Evolutionary conservation across 345 rosid genomes (phyloP).

Genomic region (Angophora floribunda): DNA sequence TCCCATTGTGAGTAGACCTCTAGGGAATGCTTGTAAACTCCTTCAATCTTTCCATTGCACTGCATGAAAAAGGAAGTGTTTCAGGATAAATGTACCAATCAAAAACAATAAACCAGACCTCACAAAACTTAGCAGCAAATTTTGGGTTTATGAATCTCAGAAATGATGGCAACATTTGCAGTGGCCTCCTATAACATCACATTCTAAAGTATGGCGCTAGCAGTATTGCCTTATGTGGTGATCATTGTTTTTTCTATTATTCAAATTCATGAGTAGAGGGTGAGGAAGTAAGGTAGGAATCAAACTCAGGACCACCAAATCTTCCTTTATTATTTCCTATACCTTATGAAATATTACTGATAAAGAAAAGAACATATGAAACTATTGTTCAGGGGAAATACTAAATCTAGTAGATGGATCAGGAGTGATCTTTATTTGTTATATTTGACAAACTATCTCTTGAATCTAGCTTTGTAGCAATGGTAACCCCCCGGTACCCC

Average conservation of each 20-base stretch:
- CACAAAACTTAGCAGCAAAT: background rate
- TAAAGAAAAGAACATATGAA: background rate
- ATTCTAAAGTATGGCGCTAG: background rate
- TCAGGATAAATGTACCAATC: too few relatives aligned
- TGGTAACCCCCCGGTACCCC: background rate
- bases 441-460: background rate
- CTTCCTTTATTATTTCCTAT: background rate
- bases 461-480: background rate
- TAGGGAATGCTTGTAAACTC: background rate
- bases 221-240: background rate
- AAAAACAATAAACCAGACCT: background rate
- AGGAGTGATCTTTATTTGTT: background rate
- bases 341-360: background rate
- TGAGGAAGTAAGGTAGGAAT: background rate
- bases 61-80: constrained; percentile 8
- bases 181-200: background rate
- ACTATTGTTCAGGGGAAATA: background rate
- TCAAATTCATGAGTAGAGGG: background rate
- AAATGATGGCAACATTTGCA: background rate
- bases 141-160: background rate
- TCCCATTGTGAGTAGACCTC: background rate
- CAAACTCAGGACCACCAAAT: background rate
- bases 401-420: background rate
- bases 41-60: constrained; percentile 29
- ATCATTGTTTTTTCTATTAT: background rate